Conservation (phyloP, 164 flowering plant species). For the Taxillus chinensis region DNA sequence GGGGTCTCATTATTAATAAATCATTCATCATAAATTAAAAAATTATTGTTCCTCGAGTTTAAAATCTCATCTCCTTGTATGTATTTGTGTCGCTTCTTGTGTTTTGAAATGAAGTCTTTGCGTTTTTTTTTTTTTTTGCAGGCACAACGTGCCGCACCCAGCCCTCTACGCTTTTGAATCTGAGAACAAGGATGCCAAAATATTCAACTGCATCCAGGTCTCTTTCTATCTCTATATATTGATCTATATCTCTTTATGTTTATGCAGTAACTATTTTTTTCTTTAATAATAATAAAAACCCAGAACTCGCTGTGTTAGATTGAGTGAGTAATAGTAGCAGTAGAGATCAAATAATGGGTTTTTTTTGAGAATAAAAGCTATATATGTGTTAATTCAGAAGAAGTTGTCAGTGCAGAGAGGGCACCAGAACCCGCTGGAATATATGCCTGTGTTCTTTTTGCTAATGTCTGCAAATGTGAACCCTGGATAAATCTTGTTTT, state of each 20-base stretch:
- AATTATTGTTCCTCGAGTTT: conserved; percentile 4
- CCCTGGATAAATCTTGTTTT: too few relatives aligned
- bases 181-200: conserved; percentile 86
- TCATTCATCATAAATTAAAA: too few relatives aligned
- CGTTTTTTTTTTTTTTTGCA: conserved; percentile 8
- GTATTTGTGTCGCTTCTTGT: neutral
- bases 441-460: conserved; percentile 67
- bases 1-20: too few relatives aligned
- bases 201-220: conserved; percentile 90
- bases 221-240: neutral
- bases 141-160: conserved; percentile 75
- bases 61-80: neutral
- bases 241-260: neutral
- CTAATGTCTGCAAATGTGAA: too few relatives aligned
- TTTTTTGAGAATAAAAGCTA: too few relatives aligned
- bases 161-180: conserved; percentile 65
- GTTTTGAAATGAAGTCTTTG: neutral
- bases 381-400: too few relatives aligned
- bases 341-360: too few relatives aligned
- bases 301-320: too few relatives aligned
- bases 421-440: conserved; percentile 81
- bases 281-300: neutral
- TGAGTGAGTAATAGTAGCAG: too few relatives aligned
- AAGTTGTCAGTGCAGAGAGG: conserved; percentile 48
- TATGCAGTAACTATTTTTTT: neutral